Evolutionary conservation across 371 early-diverging fungal species (phyloP).

Genomic region (Globomyces sp.): DNA sequence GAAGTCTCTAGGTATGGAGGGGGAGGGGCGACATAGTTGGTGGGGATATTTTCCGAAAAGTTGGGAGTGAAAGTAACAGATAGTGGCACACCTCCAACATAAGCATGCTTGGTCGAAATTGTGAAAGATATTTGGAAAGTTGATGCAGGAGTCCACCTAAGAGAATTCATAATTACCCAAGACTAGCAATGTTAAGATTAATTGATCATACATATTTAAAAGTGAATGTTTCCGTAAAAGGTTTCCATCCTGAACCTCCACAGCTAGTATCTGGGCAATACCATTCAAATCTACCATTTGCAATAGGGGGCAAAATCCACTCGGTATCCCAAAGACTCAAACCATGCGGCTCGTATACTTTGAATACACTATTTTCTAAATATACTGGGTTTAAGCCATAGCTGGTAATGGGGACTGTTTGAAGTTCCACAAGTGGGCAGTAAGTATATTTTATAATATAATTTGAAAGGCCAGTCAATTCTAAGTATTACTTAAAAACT

Average conservation of each 20-base stretch:
- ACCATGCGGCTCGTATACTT: slow-evolving; percentile 10
- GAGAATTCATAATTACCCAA: slow-evolving; percentile 9
- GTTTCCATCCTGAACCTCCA: slow-evolving; percentile 12
- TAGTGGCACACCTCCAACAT: not conserved
- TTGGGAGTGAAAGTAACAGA: not conserved
- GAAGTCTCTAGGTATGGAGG: not conserved
- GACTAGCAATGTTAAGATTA: not conserved
- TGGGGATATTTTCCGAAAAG: not conserved
- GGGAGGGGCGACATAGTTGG: not conserved
- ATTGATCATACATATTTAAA: not conserved
- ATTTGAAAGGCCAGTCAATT: not conserved
- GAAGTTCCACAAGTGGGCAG: not conserved
- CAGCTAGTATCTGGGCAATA: slow-evolving; percentile 17
- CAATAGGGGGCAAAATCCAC: not conserved
- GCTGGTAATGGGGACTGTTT: not conserved
- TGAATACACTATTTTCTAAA: not conserved
- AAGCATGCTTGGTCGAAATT: not conserved
- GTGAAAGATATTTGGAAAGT: not conserved
- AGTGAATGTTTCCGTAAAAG: not conserved
- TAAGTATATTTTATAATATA: slow-evolving; percentile 3
- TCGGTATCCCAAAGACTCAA: slow-evolving; percentile 19
- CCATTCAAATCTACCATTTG: slow-evolving; percentile 10
- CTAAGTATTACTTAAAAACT: no score
- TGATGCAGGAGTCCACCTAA: slow-evolving; percentile 13
- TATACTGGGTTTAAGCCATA: slow-evolving; percentile 1